Evolutionary conservation across 176 grass and related monocot species (phyloP), one percentile per base, ranked within the genome.

Genomic region (Elaeis guineensis): DNA sequence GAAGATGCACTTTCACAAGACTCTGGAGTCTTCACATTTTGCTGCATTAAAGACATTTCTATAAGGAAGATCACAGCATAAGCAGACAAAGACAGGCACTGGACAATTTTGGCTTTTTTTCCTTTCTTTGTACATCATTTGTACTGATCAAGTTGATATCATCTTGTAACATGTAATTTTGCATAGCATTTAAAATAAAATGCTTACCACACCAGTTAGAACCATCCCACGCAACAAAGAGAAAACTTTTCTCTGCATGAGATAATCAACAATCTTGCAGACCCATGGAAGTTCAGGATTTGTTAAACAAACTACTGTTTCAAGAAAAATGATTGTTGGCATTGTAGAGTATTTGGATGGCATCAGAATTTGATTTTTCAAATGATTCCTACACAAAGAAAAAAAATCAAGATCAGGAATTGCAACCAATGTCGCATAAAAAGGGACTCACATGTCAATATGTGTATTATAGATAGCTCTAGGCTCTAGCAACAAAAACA

Each of bases 261-360:
- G 83, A 80, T 75, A 85, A 19, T 32, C 80, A 56, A 81, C 73
- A 72, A 85, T 66, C 25, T 72, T 69, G 56, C 80, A 88, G 60
- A 55, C 77, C 93, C 93, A 97, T 20, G 84, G 87, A 65, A 91
- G 73, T 28, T 75, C 75, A 61, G 78, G 76, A 85, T 78, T 88
- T 85, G 90, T 75, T 77, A 97, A 91, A 61, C 87, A 91, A 72
- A 67, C 49, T n/a, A 83, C 78, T 73, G 78, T 78, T 77, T 92
- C 76, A 44, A 97, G 71, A 64, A 91, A 85, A 60, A 65, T 67
- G 32, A 72, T 66, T 72, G 71, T 57, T 73, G 81, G 79, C 73
- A 70, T 61, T 65, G 73, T 19, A 70, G 81, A 66, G 63, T 50
- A 56, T 66, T 81, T 71, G 17, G 76, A 52, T 58, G 74, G 54